Percentiles rank a stretch among this genome's conserved stretches.
Conservation (phyloP, 2,329 filamentous ascomycete genomes). For the Fusarium setosum region DNA sequence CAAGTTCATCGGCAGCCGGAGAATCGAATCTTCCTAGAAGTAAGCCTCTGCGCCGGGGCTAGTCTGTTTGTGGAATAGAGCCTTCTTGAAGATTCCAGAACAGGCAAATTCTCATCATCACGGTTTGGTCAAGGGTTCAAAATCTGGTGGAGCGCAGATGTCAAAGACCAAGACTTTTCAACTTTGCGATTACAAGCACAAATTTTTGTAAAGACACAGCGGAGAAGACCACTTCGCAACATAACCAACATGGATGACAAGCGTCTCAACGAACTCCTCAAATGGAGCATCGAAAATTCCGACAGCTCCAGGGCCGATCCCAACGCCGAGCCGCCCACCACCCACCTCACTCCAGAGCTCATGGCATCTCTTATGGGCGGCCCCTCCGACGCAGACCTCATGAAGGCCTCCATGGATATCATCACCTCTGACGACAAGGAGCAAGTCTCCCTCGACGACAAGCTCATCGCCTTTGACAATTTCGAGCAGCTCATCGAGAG, state of each 20-base stretch:
- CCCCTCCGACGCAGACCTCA: conserved; percentile 90
- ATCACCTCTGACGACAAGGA: conserved; percentile 72
- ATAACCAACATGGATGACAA: conserved; percentile 59
- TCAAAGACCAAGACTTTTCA: conserved; percentile 10
- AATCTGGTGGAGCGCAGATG: conserved; percentile 15
- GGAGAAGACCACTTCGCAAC: not conserved
- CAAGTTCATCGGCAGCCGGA: conserved; percentile 17
- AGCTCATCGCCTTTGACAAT: conserved; percentile 90
- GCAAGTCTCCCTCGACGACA: conserved; percentile 74
- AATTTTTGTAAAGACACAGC: not conserved
- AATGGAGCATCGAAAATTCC: conserved; percentile 75
- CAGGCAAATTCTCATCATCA: conserved; percentile 42
- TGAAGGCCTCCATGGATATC: conserved; percentile 85
- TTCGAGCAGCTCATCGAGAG: conserved; percentile 92
- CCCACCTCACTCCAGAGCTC: conserved; percentile 73
- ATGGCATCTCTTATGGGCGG: conserved; percentile 84
- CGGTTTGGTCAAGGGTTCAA: conserved; percentile 33
- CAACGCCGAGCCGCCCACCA: conserved; percentile 47
- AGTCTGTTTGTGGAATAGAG: conserved; percentile 41
- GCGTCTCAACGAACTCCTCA: conserved; percentile 79
- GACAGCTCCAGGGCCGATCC: conserved; percentile 45
- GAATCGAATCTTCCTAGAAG: conserved; percentile 29
- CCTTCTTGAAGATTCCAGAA: conserved; percentile 58
- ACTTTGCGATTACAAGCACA: conserved; percentile 5
- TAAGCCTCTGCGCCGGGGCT: conserved; percentile 29